Evolutionary conservation across 495 filamentous ascomycete species (phyloP).

Genomic region (Penicillium canariense): DNA sequence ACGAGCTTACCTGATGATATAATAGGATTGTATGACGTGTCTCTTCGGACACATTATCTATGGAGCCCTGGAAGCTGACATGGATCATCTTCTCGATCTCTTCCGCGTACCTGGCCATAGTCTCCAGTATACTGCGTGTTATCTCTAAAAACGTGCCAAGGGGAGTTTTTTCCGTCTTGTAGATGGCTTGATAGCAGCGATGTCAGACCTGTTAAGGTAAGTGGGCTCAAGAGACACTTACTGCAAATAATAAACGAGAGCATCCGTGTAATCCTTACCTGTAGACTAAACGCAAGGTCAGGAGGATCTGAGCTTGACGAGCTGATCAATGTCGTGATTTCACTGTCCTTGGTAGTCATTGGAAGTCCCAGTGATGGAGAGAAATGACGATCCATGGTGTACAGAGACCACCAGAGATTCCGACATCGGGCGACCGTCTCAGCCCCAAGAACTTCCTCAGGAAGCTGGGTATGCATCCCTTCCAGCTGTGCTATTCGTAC

Average conservation of each 20-base stretch:
- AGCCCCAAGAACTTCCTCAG: slow-evolving; percentile 27
- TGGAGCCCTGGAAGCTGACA: slow-evolving; percentile 21
- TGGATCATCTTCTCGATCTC: slow-evolving; percentile 34
- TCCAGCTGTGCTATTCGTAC: slow-evolving; percentile 37
- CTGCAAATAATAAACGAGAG: slow-evolving; percentile 28
- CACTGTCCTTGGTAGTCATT: slow-evolving; percentile 32
- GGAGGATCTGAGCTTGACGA: slow-evolving; percentile 15
- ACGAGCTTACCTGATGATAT: slow-evolving; percentile 35
- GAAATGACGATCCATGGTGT: slow-evolving; percentile 37
- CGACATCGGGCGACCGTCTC: slow-evolving; percentile 30
- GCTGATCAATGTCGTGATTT: slow-evolving; percentile 32
- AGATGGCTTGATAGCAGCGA: slow-evolving; percentile 23
- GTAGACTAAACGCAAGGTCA: slow-evolving; percentile 29
- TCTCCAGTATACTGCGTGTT: slow-evolving; percentile 34
- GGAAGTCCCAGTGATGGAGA: slow-evolving; percentile 38
- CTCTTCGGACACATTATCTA: slow-evolving; percentile 32
- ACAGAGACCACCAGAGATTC: slow-evolving; percentile 41
- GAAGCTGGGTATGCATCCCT: slow-evolving; percentile 38
- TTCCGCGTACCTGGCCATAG: slow-evolving; percentile 29
- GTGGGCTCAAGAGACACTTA: not conserved
- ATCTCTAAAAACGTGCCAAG: slow-evolving; percentile 33
- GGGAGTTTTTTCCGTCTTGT: slow-evolving; percentile 33
- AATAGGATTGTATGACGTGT: slow-evolving; percentile 34
- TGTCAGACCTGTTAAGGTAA: not conserved
- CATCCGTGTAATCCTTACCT: slow-evolving; percentile 31